Evolutionary conservation across 2,329 filamentous ascomycete genomes (phyloP).

Genomic region (Cladobotryum protrusum): DNA sequence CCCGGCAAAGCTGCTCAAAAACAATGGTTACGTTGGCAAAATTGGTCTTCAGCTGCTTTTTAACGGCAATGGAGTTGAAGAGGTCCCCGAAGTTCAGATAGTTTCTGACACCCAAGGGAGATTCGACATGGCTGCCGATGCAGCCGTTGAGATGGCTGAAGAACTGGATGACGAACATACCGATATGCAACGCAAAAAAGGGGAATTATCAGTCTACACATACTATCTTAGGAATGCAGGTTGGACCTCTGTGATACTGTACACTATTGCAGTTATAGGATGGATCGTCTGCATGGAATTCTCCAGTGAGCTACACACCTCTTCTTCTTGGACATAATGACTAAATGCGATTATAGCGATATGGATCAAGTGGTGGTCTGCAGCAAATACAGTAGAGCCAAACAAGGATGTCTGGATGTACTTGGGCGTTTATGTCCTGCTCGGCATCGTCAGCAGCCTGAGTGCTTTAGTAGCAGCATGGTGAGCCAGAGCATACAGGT

Average conservation of each 20-base stretch:
- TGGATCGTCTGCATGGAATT: conserved; percentile 10
- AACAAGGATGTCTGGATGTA: conserved; percentile 8
- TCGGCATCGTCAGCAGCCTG: conserved; percentile 3
- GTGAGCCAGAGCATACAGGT: not conserved
- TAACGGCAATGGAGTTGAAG: not conserved
- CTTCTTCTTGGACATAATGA: not conserved
- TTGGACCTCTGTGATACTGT: conserved; percentile 2
- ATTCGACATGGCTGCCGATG: conserved; percentile 5
- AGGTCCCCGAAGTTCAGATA: not conserved
- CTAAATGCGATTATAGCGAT: not conserved
- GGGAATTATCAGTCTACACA: conserved; percentile 6
- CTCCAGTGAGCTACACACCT: conserved; percentile 2
- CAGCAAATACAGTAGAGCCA: conserved; percentile 6
- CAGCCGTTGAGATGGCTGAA: not conserved
- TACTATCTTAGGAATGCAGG: conserved; percentile 8
- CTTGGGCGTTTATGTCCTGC: conserved; percentile 2
- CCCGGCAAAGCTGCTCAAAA: not conserved
- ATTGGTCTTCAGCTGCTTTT: conserved; percentile 2
- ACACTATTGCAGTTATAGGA: not conserved
- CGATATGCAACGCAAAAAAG: conserved; percentile 8
- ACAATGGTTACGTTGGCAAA: conserved; percentile 5
- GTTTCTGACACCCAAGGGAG: not conserved
- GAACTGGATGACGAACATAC: conserved; percentile 3
- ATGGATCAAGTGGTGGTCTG: conserved; percentile 12
- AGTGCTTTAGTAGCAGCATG: not conserved